A percentile compares a stretch with the other conserved stretches of the same genome.
phyloP scores from a whole-genome alignment of 163 green algal genomes.

The Coccomyxa subellipsoidea region DNA sequence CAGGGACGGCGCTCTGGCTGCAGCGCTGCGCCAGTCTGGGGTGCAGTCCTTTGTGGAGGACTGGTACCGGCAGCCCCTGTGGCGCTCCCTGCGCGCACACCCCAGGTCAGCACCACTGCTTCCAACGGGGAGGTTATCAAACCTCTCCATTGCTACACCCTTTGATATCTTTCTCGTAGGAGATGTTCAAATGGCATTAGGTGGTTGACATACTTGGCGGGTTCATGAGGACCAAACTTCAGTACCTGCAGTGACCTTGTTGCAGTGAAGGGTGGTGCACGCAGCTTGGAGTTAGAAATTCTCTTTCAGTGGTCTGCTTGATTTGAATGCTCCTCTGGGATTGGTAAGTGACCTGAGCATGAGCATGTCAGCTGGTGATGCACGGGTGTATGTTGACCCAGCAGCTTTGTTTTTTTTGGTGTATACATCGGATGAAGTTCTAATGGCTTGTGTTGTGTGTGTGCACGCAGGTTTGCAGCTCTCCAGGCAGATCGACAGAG shows the following conservation, averaged over 20 bases:
- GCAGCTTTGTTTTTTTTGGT: too few relatives aligned
- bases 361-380: too few relatives aligned
- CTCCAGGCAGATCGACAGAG: not conserved
- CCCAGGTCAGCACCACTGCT: not conserved
- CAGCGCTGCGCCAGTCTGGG: slow-evolving; percentile 14
- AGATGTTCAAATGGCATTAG: not conserved
- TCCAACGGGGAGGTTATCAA: not conserved
- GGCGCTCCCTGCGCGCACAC: slow-evolving; percentile 22
- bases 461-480: not conserved
- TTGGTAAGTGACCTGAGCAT: too few relatives aligned
- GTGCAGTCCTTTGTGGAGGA: slow-evolving; percentile 19
- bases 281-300: too few relatives aligned
- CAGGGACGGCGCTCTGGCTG: slow-evolving; percentile 26
- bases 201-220: not conserved
- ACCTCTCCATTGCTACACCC: not conserved
- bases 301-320: too few relatives aligned
- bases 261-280: not conserved
- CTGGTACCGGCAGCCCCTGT: slow-evolving; percentile 42
- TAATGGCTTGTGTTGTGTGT: too few relatives aligned
- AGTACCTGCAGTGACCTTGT: not conserved
- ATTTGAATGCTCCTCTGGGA: too few relatives aligned
- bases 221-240: not conserved
- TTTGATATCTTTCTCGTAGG: not conserved
- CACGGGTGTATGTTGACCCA: too few relatives aligned
- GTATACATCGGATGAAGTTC: too few relatives aligned